Percentiles rank a stretch among this genome's conserved stretches.
These are phyloP conservation scores for Leucocoprinus sp. DNA, from an alignment of 768 basidiomycete species.

Conservation along the genomic window DNA sequence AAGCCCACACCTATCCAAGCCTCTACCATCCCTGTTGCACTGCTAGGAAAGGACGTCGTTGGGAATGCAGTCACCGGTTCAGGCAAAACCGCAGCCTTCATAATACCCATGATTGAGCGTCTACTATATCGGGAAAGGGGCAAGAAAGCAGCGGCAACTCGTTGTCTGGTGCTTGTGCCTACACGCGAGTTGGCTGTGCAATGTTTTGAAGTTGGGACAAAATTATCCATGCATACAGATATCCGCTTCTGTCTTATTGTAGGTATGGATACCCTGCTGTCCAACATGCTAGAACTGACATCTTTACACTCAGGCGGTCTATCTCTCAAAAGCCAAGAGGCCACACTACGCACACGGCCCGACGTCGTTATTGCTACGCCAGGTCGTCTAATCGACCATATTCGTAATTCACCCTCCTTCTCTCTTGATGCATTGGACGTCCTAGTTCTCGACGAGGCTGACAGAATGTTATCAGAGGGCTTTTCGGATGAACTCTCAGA, in stretches of 20 bases:
- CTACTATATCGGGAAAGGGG: conserved; percentile 87
- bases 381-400: conserved; percentile 95
- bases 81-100: conserved; percentile 97
- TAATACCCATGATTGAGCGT: conserved; percentile 89
- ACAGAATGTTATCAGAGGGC: conserved; percentile 93
- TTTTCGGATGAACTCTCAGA: conserved; percentile 93
- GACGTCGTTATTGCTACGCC: conserved; percentile 96
- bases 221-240: conserved; percentile 81
- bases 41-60: conserved; percentile 93
- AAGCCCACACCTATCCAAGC: conserved; percentile 95
- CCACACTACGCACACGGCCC: conserved; percentile 73
- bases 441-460: conserved; percentile 94
- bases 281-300: conserved; percentile 6
- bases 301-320: conserved; percentile 62
- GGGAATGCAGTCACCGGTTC: conserved; percentile 96
- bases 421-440: conserved; percentile 88
- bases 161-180: conserved; percentile 89
- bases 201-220: conserved; percentile 86
- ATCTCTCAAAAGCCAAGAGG: conserved; percentile 89
- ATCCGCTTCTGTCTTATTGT: conserved; percentile 87
- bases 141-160: conserved; percentile 74
- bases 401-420: conserved; percentile 92
- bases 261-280: conserved; percentile 41
- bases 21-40: conserved; percentile 86
- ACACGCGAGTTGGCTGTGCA: conserved; percentile 96